Conservation (phyloP, 495 filamentous ascomycete genomes). For the Lasiosphaeriaceae sp. region DNA sequence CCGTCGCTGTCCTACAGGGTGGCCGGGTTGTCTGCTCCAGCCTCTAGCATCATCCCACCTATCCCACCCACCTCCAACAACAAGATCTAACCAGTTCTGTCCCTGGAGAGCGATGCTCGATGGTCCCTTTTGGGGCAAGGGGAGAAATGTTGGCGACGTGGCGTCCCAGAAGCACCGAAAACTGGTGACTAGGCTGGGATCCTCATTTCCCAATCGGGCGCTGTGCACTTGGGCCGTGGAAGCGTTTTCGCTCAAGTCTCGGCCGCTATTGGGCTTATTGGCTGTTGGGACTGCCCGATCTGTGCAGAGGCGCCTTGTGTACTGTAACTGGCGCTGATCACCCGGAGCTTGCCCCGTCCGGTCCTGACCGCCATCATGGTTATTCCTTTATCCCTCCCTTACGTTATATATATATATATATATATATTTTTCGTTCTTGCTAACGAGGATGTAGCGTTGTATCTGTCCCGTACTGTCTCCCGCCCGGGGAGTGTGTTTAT, state of each 20-base stretch:
- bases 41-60: too few species aligned
- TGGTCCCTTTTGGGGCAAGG: not conserved
- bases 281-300: conserved; percentile 11
- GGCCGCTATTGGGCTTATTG: conserved; percentile 14
- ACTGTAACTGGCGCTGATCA: conserved; percentile 14
- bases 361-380: not conserved
- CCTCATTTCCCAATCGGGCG: conserved; percentile 14
- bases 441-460: not conserved
- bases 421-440: not conserved
- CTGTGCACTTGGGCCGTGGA: conserved; percentile 2
- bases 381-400: conserved; percentile 4
- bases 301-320: conserved; percentile 15
- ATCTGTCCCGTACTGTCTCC: not conserved
- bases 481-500: conserved; percentile 13
- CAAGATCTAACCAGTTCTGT: too few species aligned
- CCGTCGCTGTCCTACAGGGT: too few species aligned
- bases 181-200: not conserved
- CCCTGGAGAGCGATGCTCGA: too few species aligned
- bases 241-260: conserved; percentile 9
- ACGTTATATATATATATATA: too few species aligned
- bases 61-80: too few species aligned
- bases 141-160: conserved; percentile 7
- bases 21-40: too few species aligned
- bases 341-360: conserved; percentile 7
- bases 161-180: conserved; percentile 1